Conservation (phyloP, 306 rosid genomes). For the Nissolia schottii region DNA sequence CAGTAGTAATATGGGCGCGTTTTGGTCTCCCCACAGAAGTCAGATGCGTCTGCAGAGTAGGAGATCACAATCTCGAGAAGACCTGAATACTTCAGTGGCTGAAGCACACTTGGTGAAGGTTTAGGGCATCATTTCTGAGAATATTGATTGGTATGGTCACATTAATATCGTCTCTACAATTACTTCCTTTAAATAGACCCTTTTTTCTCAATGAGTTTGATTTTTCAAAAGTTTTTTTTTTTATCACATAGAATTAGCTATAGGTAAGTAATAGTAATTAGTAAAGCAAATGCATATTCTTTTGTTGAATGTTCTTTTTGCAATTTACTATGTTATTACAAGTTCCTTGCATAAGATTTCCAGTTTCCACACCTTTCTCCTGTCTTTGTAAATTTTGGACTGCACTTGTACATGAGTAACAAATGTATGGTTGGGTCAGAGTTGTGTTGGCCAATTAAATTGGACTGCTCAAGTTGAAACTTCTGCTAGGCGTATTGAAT, state of each 20-base stretch:
- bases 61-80: constrained; percentile 97
- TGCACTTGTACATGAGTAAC: constrained; percentile 6
- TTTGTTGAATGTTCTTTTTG: constrained; percentile 11
- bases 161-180: constrained; percentile 24
- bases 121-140: constrained; percentile 39
- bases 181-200: constrained; percentile 4
- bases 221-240: constrained; percentile 29
- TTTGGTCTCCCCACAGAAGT: constrained; percentile 79
- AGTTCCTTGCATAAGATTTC: not conserved
- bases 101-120: constrained; percentile 76
- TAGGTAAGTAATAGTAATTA: constrained; percentile 28
- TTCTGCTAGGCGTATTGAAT: not conserved
- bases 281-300: constrained; percentile 13
- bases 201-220: constrained; percentile 4
- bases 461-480: not conserved
- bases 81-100: constrained; percentile 65
- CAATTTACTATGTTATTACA: not conserved
- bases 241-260: constrained; percentile 23
- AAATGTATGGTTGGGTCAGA: constrained; percentile 1
- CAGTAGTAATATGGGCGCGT: constrained; percentile 49
- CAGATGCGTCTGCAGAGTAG: constrained; percentile 95
- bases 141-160: constrained; percentile 49
- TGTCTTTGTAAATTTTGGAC: constrained; percentile 5
- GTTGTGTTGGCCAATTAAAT: constrained; percentile 1
- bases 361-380: constrained; percentile 1